Evolutionary conservation across 345 rosid genomes (phyloP).

Genomic region (Syzygium aqueum): DNA sequence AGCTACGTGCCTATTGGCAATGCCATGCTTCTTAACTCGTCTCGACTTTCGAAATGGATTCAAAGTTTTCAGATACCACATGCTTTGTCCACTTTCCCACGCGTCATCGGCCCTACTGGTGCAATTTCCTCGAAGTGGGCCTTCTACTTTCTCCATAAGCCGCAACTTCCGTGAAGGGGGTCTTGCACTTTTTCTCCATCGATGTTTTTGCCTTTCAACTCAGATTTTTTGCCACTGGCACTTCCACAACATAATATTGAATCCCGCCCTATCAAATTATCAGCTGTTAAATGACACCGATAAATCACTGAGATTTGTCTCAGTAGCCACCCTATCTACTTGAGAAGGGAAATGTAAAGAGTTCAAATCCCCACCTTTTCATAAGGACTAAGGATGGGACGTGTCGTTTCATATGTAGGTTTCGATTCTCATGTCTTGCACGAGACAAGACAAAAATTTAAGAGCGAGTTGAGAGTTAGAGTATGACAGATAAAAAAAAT

Average conservation of each 20-base stretch:
- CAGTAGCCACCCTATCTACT: accelerated
- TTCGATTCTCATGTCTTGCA: too few species aligned
- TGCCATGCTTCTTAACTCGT: background rate
- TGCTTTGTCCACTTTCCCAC: background rate
- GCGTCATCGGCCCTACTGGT: background rate
- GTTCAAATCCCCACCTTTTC: too few species aligned
- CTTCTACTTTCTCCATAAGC: background rate
- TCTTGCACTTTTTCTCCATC: background rate
- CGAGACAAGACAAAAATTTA: too few species aligned
- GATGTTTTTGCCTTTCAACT: background rate
- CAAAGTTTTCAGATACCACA: background rate
- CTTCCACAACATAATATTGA: background rate
- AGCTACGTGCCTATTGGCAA: too few species aligned
- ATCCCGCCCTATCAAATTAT: background rate
- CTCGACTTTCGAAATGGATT: background rate
- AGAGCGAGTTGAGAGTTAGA: too few species aligned
- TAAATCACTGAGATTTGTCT: too few species aligned
- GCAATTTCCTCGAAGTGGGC: background rate
- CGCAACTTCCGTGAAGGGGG: background rate
- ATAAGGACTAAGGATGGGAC: accelerated
- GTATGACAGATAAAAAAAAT: too few species aligned
- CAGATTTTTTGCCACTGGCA: background rate
- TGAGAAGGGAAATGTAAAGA: too few species aligned
- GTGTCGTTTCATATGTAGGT: too few species aligned
- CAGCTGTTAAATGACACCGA: background rate